phyloP scores from a whole-genome alignment of 2,329 filamentous ascomycete genomes.

The Neopestalotiopsis rosae region DNA sequence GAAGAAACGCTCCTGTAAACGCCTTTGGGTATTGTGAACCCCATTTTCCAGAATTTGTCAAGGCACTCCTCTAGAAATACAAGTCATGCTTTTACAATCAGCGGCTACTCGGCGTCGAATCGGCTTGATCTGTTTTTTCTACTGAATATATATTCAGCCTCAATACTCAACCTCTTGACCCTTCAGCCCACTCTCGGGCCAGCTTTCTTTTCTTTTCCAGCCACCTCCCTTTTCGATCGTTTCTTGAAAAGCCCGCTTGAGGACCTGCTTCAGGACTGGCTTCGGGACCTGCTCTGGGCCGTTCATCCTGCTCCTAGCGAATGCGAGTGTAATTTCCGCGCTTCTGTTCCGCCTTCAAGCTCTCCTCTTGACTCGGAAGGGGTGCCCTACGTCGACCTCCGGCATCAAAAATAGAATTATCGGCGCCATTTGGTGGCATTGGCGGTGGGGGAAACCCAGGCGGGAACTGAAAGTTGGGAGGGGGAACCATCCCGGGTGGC shows the following conservation, averaged over 20 bases:
- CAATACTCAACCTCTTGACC: too few relatives aligned
- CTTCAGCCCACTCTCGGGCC: too few relatives aligned
- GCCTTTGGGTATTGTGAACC: constrained; percentile 10
- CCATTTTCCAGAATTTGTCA: constrained; percentile 7
- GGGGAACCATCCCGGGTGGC: constrained; percentile 53
- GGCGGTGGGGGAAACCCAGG: constrained; percentile 50
- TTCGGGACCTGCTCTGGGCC: neutral
- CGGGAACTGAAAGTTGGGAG: constrained; percentile 47
- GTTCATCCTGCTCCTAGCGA: constrained; percentile 39
- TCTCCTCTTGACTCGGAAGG: constrained; percentile 84
- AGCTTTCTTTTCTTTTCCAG: neutral
- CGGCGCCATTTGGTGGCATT: constrained; percentile 34
- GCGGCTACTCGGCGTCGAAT: neutral
- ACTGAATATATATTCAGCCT: too few relatives aligned
- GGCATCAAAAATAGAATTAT: constrained; percentile 21
- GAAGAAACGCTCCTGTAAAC: constrained; percentile 2
- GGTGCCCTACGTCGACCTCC: constrained; percentile 63
- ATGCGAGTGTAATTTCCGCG: constrained; percentile 64
- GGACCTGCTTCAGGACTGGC: too few relatives aligned
- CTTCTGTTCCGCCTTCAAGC: constrained; percentile 77
- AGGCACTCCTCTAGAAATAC: constrained; percentile 10
- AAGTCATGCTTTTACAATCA: neutral
- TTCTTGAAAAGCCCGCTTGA: neutral
- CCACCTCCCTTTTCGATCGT: neutral
- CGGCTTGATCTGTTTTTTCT: neutral